phyloP scores from a whole-genome alignment of 1,284 basidiomycete genomes.

The Apiotrichum brassicae region DNA sequence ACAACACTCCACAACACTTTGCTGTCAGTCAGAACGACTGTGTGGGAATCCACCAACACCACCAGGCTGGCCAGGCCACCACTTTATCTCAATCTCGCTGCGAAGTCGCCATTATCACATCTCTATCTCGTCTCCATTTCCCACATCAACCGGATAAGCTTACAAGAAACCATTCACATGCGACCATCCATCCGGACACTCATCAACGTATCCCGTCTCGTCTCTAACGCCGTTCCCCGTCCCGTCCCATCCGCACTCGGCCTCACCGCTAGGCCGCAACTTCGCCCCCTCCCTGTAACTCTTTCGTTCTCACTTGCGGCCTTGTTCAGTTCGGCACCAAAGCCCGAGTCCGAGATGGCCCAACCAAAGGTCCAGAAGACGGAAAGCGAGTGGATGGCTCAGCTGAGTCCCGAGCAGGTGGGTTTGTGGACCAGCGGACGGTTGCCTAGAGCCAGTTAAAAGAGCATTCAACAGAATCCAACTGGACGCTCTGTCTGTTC shows the following conservation, averaged over 20 bases:
- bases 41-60: too few relatives aligned
- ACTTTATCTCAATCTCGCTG: too few relatives aligned
- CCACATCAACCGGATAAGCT: too few relatives aligned
- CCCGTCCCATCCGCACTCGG: neutral
- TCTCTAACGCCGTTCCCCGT: neutral
- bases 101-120: neutral
- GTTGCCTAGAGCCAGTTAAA: too few relatives aligned
- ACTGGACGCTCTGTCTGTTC: too few relatives aligned
- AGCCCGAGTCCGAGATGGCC: neutral
- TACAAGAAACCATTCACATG: too few relatives aligned
- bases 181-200: neutral
- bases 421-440: conserved; percentile 23
- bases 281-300: neutral
- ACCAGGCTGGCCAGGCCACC: too few relatives aligned
- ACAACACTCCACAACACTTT: too few relatives aligned
- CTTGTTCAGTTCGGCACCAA: conserved; percentile 19
- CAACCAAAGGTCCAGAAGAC: conserved; percentile 52
- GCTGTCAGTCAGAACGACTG: too few relatives aligned
- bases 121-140: neutral
- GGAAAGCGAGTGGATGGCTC: conserved; percentile 78
- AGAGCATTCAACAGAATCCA: too few relatives aligned
- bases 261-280: neutral
- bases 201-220: neutral
- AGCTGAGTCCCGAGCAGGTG: conserved; percentile 77
- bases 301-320: conserved; percentile 8